Base-by-base conservation (phyloP, 2,329 filamentous ascomycete genomes). In the Dactylonectria estremocensis region DNA sequence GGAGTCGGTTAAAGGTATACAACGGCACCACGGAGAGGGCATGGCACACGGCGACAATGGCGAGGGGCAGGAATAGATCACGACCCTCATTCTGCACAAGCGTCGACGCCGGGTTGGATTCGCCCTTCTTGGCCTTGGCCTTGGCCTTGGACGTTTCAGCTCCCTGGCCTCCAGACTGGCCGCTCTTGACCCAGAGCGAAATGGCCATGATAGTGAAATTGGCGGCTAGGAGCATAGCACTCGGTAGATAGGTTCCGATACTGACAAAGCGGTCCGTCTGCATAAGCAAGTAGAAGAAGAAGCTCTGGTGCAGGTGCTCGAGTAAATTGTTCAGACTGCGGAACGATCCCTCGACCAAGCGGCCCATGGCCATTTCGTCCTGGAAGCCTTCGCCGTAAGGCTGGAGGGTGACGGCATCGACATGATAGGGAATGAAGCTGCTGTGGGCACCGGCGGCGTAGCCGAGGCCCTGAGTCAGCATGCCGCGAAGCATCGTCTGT, bases 211-310 rank as follows among this genome's bases (percentile, higher is more conserved):
- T 95, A 33, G 93, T 97, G 77, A 98, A 98, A 80, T 95, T 98
- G 49, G 92, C 93, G 2, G 96, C 96, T 64, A 99, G 88, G 57
- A 98, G 83, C 96, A 99, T 99, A n/a, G 96, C 96, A 74, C 94
- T 97, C 0, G 96, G 96, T 3, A 99, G 87, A 78, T 99, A 99
- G 1, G 95, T 99, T 16, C 96, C 96, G 70, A 99, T 99, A 81
- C 95, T 98, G 74, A 98, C 96, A 78, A 99, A 99, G 11, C 95
- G 91, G 76, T 96, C 93, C 33, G 91, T 89, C 73, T 97, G 92
- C 90, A 98, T 95, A 50, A 99, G 87, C 58, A 99, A 86, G 80
- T 99, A 99, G 83, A 99, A 98, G 88, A 99, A 99, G 86, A 99
- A 99, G 80, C 95, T 98, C 83, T 99, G 96, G 79, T 99, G 96